Evolutionary conservation across 768 basidiomycete species (phyloP).

Genomic region (Rhodotorula kratochvilovae): DNA sequence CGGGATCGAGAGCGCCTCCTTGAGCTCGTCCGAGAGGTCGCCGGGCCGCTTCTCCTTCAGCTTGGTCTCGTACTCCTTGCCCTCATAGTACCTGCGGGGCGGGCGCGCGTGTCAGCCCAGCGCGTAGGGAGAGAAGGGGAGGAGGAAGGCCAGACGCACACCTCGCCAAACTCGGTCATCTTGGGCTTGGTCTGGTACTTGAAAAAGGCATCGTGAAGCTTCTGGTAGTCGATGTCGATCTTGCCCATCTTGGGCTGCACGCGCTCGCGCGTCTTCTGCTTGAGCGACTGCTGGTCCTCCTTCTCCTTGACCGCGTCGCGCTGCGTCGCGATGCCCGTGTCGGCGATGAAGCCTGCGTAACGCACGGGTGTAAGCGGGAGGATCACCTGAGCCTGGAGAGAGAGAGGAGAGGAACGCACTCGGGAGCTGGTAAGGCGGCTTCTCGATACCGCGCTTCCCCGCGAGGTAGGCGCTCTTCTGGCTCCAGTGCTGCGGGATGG

Average conservation of each 20-base stretch:
- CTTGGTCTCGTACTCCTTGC: constrained; percentile 97
- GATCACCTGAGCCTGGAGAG: too few species aligned
- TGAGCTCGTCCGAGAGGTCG: constrained; percentile 93
- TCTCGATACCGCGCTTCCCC: constrained; percentile 97
- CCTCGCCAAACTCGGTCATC: constrained; percentile 89
- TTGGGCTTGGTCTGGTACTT: constrained; percentile 93
- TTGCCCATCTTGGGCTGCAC: constrained; percentile 99
- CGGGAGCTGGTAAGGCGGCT: constrained; percentile 92
- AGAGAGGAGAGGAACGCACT: constrained; percentile 41
- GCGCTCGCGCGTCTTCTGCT: constrained; percentile 92
- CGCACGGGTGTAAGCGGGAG: background rate
- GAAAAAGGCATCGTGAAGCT: constrained; percentile 98
- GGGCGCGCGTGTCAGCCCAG: background rate
- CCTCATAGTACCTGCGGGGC: constrained; percentile 84
- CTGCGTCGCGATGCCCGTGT: constrained; percentile 99
- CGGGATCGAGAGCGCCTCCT: constrained; percentile 95
- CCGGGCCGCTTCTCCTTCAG: constrained; percentile 94
- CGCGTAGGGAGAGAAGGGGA: background rate
- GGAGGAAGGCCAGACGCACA: constrained; percentile 56
- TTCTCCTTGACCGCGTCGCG: constrained; percentile 98
- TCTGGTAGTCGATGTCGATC: constrained; percentile 99
- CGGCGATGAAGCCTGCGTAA: constrained; percentile 77
- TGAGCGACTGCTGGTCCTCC: constrained; percentile 90
- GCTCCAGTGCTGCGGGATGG: constrained; percentile 93
- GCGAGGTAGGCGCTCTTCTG: constrained; percentile 98